phyloP scores from a whole-genome alignment of 768 basidiomycete species.

The Termitomyces sp. region DNA sequence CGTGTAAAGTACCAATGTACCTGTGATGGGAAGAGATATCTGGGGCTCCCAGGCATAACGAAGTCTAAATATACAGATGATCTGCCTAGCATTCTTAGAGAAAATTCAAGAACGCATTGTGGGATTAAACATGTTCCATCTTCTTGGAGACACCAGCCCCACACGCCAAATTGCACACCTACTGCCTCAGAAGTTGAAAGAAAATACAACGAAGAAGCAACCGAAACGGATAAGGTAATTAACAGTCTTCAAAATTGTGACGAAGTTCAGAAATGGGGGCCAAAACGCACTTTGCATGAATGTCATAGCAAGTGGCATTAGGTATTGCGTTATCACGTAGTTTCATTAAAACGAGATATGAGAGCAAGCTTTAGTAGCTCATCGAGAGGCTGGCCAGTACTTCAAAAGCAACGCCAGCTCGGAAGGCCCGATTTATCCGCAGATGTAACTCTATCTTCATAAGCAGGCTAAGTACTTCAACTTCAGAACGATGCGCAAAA shows the following conservation, averaged over 20 bases:
- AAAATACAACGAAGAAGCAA: constrained; percentile 31
- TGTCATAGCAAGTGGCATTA: background rate
- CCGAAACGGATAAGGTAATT: constrained; percentile 32
- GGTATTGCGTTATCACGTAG: constrained; percentile 1
- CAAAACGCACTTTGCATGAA: constrained; percentile 7
- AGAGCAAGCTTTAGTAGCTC: background rate
- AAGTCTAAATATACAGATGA: constrained; percentile 19
- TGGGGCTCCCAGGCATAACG: constrained; percentile 38
- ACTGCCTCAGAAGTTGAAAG: constrained; percentile 33
- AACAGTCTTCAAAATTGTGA: constrained; percentile 22
- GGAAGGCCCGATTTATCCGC: background rate
- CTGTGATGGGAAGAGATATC: constrained; percentile 30
- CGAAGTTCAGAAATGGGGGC: background rate
- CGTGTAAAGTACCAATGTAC: constrained; percentile 34
- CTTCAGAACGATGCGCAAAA: background rate
- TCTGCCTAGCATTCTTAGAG: background rate
- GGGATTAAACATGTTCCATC: constrained; percentile 26
- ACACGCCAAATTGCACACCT: constrained; percentile 39
- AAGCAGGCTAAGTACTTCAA: background rate
- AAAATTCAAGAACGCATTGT: constrained; percentile 21
- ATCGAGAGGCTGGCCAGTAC: too few species aligned
- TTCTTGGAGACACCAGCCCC: constrained; percentile 40
- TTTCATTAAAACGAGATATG: background rate
- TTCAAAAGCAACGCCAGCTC: too few species aligned
- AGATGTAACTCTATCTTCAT: too few species aligned